Percentiles rank a stretch among this genome's conserved stretches.
These are phyloP conservation scores for Tulasnella sp. DNA, from an alignment of 768 basidiomycete species.

Conservation along the genomic window DNA sequence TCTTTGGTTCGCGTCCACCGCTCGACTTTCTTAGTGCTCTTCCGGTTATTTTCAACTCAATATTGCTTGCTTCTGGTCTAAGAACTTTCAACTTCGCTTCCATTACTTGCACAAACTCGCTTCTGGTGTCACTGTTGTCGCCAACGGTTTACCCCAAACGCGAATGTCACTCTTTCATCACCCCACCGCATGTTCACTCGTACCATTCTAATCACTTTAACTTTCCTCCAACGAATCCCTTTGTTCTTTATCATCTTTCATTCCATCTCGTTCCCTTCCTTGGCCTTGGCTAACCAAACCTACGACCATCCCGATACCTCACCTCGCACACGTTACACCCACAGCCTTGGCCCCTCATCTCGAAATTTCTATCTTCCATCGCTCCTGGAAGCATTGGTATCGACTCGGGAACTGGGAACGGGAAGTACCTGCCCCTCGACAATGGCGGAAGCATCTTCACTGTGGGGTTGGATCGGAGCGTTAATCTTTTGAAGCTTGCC, in stretches of 20 bases:
- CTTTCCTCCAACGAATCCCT: background rate
- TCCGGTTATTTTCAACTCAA: background rate
- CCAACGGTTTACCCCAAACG: background rate
- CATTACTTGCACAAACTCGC: too few species aligned
- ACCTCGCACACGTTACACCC: background rate
- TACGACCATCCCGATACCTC: background rate
- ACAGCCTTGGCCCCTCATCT: constrained; percentile 86
- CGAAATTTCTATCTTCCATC: constrained; percentile 56
- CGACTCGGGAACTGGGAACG: constrained; percentile 94
- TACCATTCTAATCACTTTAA: background rate
- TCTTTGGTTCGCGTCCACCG: background rate
- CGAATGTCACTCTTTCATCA: background rate
- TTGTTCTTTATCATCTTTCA: background rate
- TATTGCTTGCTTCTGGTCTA: background rate
- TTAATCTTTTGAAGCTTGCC: constrained; percentile 67
- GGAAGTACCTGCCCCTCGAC: constrained; percentile 80
- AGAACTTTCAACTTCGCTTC: too few species aligned
- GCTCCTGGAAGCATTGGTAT: constrained; percentile 75
- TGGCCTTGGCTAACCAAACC: background rate
- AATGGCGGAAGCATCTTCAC: constrained; percentile 53
- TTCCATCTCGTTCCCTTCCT: background rate
- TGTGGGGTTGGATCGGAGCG: constrained; percentile 75
- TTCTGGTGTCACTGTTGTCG: background rate
- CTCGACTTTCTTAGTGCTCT: background rate
- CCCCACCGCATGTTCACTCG: background rate